A percentile compares a stretch with the other conserved stretches of the same genome.
Conservation (phyloP, 768 basidiomycete genomes). For the Tylopilus plumbeoviolaceoides region DNA sequence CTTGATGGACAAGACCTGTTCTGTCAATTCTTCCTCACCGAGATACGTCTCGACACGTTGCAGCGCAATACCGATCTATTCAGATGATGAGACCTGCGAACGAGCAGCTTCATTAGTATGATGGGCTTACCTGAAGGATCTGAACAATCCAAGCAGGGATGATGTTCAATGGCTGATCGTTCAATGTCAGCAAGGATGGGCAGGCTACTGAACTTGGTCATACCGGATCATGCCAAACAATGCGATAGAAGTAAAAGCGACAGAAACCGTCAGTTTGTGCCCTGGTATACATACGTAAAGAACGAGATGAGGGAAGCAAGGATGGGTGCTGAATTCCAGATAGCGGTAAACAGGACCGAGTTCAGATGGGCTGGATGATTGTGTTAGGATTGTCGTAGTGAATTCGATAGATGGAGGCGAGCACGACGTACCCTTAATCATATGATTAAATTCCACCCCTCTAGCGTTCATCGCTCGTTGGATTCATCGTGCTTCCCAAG, state of each 20-base stretch:
- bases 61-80: constrained; percentile 51
- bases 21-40: constrained; percentile 58
- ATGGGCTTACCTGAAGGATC: constrained; percentile 49
- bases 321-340: constrained; percentile 78
- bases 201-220: not conserved
- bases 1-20: constrained; percentile 57
- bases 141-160: constrained; percentile 80
- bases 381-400: too few species aligned
- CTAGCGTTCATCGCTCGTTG: constrained; percentile 44
- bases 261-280: constrained; percentile 70
- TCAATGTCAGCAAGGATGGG: not conserved
- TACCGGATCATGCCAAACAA: constrained; percentile 83
- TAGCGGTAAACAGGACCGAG: constrained; percentile 59
- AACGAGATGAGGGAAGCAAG: constrained; percentile 80
- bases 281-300: constrained; percentile 64
- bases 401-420: constrained; percentile 1
- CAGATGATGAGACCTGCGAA: not conserved
- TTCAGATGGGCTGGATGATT: constrained; percentile 59
- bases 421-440: constrained; percentile 55
- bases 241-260: constrained; percentile 87
- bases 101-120: not conserved
- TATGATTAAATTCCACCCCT: constrained; percentile 68
- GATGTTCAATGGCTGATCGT: constrained; percentile 66
- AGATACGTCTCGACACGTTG: constrained; percentile 59
- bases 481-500: constrained; percentile 44